Evolutionary conservation across 1,284 basidiomycete genomes (phyloP), one percentile per base, ranked within the genome.

Genomic region (Tranzscheliella williamsii): DNA sequence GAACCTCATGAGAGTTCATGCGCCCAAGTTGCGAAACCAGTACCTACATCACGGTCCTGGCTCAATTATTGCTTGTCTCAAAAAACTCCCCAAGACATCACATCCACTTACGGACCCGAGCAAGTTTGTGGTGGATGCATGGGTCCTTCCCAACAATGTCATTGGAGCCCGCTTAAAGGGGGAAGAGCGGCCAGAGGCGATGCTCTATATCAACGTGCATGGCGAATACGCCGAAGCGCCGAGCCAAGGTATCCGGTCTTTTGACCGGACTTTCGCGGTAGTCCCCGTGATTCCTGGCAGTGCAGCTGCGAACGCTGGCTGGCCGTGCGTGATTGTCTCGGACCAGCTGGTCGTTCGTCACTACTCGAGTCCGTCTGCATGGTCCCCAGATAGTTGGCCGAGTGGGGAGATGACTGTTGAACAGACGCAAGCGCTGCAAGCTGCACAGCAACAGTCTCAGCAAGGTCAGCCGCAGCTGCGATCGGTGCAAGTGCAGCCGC

Each of bases 251-350:
- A 81, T 91, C 21, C 85, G 94, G 34, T 95, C 92, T 5, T 98
- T 98, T 78, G 91, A 95, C 75, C 85, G 94, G 40, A 87, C 89
- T 0, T 95, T 97, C 73, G 83, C 96, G 39, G 82, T 98, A 11
- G 87, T 86, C 2, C 88, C 90, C 16, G 86, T 91, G 4, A 80
- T 85, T 23, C 84, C 88, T 34, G 88, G 86, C 22, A 92, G 93
- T 62, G 80, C 85, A 87, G 90, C 92, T 6, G 87, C 86, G 68
- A 74, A 82, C 41, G 85, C 84, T 45, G 91, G 91, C 16, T 98
- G 93, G 93, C 87, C 90, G 27, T 88, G 92, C 61, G 82, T 87
- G 39, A 87, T 98, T 66, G 81, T 97, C 6, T 93, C 90, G 18
- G 94, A 98, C 77, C 86, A 89, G 67, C 84, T 90, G 78, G 86